Evolutionary conservation across 169 alveolate species (phyloP).

Genomic region (Cryptosporidium andersoni): DNA sequence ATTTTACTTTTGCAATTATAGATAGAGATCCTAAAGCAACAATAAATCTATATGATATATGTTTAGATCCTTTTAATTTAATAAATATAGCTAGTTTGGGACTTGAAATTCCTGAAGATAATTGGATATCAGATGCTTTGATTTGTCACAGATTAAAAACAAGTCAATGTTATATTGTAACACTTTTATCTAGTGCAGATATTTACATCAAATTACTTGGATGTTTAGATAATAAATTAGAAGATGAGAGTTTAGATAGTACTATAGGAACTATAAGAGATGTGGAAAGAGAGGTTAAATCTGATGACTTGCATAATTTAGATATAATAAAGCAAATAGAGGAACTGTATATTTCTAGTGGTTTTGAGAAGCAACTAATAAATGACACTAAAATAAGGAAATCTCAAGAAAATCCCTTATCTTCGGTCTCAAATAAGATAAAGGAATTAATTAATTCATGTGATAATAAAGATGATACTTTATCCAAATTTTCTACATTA

Average conservation of each 20-base stretch:
- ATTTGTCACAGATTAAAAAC: too few relatives aligned
- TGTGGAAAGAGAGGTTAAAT: not conserved
- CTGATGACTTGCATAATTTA: not conserved
- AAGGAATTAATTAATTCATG: not conserved
- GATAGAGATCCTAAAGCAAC: too few relatives aligned
- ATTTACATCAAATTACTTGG: slow-evolving; percentile 5
- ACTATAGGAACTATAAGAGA: not conserved
- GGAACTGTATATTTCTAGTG: slow-evolving; percentile 2
- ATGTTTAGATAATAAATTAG: not conserved
- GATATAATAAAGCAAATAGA: not conserved
- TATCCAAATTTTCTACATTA: slow-evolving; percentile 16
- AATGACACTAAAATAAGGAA: not conserved
- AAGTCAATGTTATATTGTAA: slow-evolving; percentile 4
- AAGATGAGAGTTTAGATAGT: too few relatives aligned
- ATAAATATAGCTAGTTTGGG: too few relatives aligned
- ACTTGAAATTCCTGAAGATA: too few relatives aligned
- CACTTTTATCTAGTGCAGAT: slow-evolving; percentile 14
- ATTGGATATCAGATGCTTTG: too few relatives aligned
- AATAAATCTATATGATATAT: too few relatives aligned
- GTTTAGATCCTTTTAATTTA: too few relatives aligned
- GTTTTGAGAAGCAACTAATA: not conserved
- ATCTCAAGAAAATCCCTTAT: not conserved
- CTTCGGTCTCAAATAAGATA: not conserved
- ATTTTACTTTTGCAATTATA: too few relatives aligned
- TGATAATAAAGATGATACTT: not conserved